Evolutionary conservation across 2,329 filamentous ascomycete genomes (phyloP).

Genomic region (Aurifilum marmelostoma): DNA sequence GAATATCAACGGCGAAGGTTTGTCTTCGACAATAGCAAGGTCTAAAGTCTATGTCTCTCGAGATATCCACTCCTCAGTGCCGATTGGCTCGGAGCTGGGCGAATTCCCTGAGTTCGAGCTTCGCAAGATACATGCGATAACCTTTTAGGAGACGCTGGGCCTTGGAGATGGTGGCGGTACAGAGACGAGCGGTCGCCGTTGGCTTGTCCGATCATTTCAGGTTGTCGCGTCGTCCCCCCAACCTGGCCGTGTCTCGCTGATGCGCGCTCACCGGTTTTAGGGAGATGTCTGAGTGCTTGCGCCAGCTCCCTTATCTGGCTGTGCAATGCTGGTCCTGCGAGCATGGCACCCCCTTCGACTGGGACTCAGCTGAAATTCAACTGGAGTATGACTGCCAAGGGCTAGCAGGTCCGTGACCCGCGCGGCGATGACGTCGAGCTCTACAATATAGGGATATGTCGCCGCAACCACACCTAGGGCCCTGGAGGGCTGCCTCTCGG

Average conservation of each 20-base stretch:
- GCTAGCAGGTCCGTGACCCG: neutral
- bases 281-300: neutral
- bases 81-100: neutral
- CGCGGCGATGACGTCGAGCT: neutral
- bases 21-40: neutral
- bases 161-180: neutral
- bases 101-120: neutral
- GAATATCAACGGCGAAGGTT: neutral
- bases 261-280: neutral
- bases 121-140: neutral
- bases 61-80: neutral
- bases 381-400: slow-evolving; percentile 5
- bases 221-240: neutral
- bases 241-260: neutral
- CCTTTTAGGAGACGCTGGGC: neutral
- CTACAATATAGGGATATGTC: slow-evolving; percentile 28
- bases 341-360: neutral
- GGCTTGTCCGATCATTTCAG: neutral
- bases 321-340: neutral
- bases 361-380: neutral
- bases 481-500: slow-evolving; percentile 22
- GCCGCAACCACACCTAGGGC: too few relatives aligned
- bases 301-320: neutral
- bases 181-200: neutral
- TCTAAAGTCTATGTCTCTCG: neutral